Percentiles rank a stretch among this genome's conserved stretches.
phyloP scores from a whole-genome alignment of 371 early-diverging fungal genomes.

The Dichotomocladium elegans region DNA sequence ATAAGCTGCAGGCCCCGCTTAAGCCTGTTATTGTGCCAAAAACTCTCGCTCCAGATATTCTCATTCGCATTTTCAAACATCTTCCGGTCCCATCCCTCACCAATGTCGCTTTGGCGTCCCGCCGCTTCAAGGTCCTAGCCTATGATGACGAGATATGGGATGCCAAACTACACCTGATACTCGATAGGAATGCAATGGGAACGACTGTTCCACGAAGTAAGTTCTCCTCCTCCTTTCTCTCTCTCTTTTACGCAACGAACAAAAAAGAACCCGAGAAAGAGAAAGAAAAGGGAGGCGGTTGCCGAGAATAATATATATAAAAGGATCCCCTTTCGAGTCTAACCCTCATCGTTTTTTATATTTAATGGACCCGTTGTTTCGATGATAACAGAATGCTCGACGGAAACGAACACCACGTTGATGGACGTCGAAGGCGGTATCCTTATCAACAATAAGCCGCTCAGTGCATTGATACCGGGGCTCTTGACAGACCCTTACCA shows the following conservation, averaged over 20 bases:
- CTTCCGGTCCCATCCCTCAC: constrained; percentile 47
- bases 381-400: background rate
- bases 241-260: too few relatives aligned
- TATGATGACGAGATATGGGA: constrained; percentile 68
- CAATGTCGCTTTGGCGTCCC: constrained; percentile 49
- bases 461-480: constrained; percentile 55
- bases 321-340: too few relatives aligned
- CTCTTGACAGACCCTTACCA: constrained; percentile 52
- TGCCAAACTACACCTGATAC: constrained; percentile 39
- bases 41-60: constrained; percentile 43
- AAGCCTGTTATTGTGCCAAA: constrained; percentile 5
- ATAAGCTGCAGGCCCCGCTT: constrained; percentile 11
- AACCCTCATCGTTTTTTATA: too few relatives aligned
- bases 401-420: constrained; percentile 7
- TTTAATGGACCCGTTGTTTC: too few relatives aligned
- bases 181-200: constrained; percentile 30
- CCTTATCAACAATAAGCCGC: constrained; percentile 43
- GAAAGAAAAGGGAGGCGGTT: too few relatives aligned
- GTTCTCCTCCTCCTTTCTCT: too few relatives aligned
- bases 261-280: too few relatives aligned
- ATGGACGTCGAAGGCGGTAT: constrained; percentile 32
- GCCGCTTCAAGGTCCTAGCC: constrained; percentile 61
- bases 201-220: constrained; percentile 23
- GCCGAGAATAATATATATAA: too few relatives aligned
- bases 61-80: constrained; percentile 45